These are phyloP conservation scores for Hygrocybe coccinea DNA, from an alignment of 768 basidiomycete genomes.

Conservation along the genomic window DNA sequence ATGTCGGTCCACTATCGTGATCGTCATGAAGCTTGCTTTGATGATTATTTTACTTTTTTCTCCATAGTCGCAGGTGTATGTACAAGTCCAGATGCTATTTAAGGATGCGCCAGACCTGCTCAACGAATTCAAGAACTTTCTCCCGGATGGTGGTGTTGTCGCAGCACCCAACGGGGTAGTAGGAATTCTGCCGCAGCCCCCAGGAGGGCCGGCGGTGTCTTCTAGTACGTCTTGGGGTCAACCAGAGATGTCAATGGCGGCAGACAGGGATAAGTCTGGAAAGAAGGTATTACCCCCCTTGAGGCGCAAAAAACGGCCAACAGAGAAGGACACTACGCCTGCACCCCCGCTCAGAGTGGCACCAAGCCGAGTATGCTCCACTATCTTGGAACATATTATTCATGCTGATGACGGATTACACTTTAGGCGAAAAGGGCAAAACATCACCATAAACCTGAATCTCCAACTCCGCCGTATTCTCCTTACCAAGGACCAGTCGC, in stretches of 20 bases:
- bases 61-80: constrained; percentile 65
- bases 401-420: constrained; percentile 3
- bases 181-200: constrained; percentile 47
- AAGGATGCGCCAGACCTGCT: constrained; percentile 76
- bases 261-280: constrained; percentile 33
- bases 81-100: constrained; percentile 76
- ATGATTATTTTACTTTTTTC: constrained; percentile 4
- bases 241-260: constrained; percentile 32
- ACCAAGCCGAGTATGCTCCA: constrained; percentile 43
- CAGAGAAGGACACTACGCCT: constrained; percentile 67
- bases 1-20: constrained; percentile 45
- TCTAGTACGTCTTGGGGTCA: constrained; percentile 39
- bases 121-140: constrained; percentile 75
- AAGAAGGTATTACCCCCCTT: constrained; percentile 43
- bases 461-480: constrained; percentile 52
- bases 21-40: constrained; percentile 4
- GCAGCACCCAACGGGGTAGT: constrained; percentile 39
- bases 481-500: constrained; percentile 43
- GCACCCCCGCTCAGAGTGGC: constrained; percentile 48
- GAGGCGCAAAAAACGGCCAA: constrained; percentile 58
- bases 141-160: constrained; percentile 54
- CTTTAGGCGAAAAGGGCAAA: constrained; percentile 59
- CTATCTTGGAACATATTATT: neutral
- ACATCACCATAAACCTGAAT: constrained; percentile 55
- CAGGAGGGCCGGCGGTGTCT: constrained; percentile 13